A percentile compares a stretch with the other conserved stretches of the same genome.
Evolutionary conservation across 2,329 filamentous ascomycete species (phyloP).

Genomic region (Hypoxylon sp.): DNA sequence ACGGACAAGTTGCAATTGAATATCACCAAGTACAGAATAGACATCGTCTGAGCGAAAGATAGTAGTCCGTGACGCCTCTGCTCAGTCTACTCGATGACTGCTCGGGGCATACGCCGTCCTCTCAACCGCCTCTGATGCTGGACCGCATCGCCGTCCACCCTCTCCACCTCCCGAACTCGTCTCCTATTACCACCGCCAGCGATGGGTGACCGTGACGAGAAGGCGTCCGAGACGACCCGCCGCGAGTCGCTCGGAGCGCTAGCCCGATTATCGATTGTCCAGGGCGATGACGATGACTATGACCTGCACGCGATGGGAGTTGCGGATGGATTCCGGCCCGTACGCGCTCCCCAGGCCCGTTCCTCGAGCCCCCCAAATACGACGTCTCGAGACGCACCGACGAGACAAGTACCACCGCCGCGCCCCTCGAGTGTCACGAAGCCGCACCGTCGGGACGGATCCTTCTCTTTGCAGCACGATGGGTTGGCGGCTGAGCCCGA

Average conservation of each 20-base stretch:
- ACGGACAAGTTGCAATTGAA: constrained; percentile 36
- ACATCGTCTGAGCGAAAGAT: constrained; percentile 9
- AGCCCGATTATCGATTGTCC: constrained; percentile 47
- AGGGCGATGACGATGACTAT: constrained; percentile 57
- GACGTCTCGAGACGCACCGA: constrained; percentile 29
- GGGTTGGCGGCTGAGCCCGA: constrained; percentile 45
- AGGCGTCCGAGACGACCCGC: constrained; percentile 51
- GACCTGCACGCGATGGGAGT: constrained; percentile 59
- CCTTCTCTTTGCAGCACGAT: constrained; percentile 61
- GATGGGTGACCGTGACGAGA: constrained; percentile 53
- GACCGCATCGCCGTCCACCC: constrained; percentile 37
- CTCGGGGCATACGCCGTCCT: constrained; percentile 36
- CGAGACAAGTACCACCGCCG: constrained; percentile 36
- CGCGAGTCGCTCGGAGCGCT: constrained; percentile 54
- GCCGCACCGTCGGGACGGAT: constrained; percentile 57
- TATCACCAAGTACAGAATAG: constrained; percentile 19
- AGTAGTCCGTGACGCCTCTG: constrained; percentile 8
- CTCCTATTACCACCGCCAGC: constrained; percentile 33
- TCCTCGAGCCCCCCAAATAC: constrained; percentile 34
- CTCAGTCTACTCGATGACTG: constrained; percentile 39
- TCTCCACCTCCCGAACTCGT: constrained; percentile 27
- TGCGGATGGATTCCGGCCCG: constrained; percentile 49
- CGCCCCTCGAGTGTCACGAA: constrained; percentile 66
- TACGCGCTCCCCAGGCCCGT: constrained; percentile 39
- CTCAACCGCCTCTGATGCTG: constrained; percentile 42